Evolutionary conservation across 2,329 filamentous ascomycete species (phyloP).

Genomic region (Fusarium longipes): DNA sequence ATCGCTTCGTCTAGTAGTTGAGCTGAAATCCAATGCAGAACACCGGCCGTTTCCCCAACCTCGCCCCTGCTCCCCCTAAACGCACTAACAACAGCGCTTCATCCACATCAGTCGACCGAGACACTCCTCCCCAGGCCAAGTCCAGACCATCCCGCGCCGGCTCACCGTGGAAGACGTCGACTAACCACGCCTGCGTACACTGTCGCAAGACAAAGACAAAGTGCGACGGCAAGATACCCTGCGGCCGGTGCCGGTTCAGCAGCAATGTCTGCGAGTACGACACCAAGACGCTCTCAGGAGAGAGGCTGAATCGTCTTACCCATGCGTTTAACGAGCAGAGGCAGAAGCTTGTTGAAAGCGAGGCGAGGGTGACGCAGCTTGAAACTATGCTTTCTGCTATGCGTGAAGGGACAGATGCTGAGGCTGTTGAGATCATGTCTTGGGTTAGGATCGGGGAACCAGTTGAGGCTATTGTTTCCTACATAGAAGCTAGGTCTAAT

Average conservation of each 20-base stretch:
- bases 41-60: conserved; percentile 9
- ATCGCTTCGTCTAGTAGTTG: not conserved
- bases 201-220: conserved; percentile 28
- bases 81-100: not conserved
- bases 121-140: not conserved
- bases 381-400: conserved; percentile 26
- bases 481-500: conserved; percentile 11
- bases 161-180: conserved; percentile 12
- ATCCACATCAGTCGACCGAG: not conserved
- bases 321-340: conserved; percentile 24
- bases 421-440: conserved; percentile 27
- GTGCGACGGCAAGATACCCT: conserved; percentile 25
- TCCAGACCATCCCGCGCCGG: not conserved
- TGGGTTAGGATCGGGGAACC: conserved; percentile 26
- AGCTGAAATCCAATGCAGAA: conserved; percentile 2
- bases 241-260: not conserved
- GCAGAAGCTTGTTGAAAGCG: conserved; percentile 7
- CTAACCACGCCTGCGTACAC: conserved; percentile 7
- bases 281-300: conserved; percentile 11
- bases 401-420: conserved; percentile 4
- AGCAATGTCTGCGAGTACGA: conserved; percentile 17
- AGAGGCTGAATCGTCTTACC: conserved; percentile 19
- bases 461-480: conserved; percentile 21
- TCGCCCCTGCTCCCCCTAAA: conserved; percentile 14
- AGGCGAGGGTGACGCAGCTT: conserved; percentile 18